Base-by-base conservation (phyloP, 805 yeast genomes). In the Pichia paraexigua region DNA sequence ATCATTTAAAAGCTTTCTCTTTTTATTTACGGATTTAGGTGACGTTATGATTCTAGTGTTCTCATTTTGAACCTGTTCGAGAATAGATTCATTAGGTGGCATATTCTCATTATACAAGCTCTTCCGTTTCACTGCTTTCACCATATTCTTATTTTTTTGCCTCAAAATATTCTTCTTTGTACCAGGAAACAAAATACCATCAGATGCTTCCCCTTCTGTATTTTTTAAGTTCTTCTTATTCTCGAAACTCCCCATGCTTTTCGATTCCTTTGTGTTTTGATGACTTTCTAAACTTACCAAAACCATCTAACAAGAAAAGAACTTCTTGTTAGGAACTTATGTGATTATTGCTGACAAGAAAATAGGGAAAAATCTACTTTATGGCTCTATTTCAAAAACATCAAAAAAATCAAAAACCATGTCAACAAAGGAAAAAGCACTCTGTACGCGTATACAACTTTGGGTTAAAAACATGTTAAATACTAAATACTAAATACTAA, bases 31-130 rank as follows among this genome's bases (percentile, higher is more conserved):
- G 4, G 8, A 10, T 35, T 39, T 43, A 30, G 35, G 35, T 30
- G 35, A 9, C 32, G 25, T 47, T 37, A 21, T 47, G 28, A 21
- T 27, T 43, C n/a, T 41, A 12, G 15, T 52, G n/a, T 21, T 51
- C 2, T 48, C 53, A 17, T 48, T 51, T 17, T 41, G 21, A 17
- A 28, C 55, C 32, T 50, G 46, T 45, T 48, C 52, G 25, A 51
- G 28, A 13, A 51, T 51, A 10, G 54, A 51, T 41, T 32, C 54
- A 27, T 50, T 30, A 15, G 39, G 39, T 3, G 39, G 39, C 20
- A 35, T 30, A 13, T 30, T 30, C 7, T 30, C 35, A 13, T 37
- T n/a, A 35, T 45, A 41, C n/a, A 20, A 22, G 17, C 45, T 43
- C 18, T 41, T 41, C n/a, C 12, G 10, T n/a, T 35, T 35, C 4